Evolutionary conservation across 148 eudicot genomes (phyloP).

Genomic region (Chenopodium album): DNA sequence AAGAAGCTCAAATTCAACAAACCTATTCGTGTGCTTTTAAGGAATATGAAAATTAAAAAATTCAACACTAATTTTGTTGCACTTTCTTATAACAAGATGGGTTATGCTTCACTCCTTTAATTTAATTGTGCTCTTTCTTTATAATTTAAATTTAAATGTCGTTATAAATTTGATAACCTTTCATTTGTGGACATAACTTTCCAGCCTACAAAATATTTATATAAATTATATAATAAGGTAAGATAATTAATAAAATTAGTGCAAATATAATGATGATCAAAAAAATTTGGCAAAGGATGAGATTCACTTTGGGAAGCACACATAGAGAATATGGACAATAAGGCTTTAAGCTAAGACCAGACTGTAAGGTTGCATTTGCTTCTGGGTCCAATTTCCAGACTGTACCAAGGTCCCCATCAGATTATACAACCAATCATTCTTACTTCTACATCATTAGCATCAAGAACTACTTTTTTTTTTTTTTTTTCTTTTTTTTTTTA

Average conservation of each 20-base stretch:
- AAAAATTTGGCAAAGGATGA: conserved; percentile 15
- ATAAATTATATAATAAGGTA: background rate
- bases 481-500: too few relatives aligned
- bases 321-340: conserved; percentile 17
- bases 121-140: background rate
- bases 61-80: background rate
- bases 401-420: conserved; percentile 18
- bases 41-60: background rate
- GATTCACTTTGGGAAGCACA: conserved; percentile 22
- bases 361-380: conserved; percentile 20
- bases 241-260: background rate
- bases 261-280: background rate
- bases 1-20: background rate
- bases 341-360: conserved; percentile 24
- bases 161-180: too few relatives aligned
- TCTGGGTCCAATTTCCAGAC: conserved; percentile 30
- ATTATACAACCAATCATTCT: conserved; percentile 21
- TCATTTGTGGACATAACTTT: conserved; percentile 8
- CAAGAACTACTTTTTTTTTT: background rate
- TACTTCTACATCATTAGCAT: background rate
- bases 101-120: background rate
- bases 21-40: background rate
- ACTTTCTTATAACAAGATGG: conserved; percentile 23
- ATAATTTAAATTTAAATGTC: background rate
- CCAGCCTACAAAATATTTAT: conserved; percentile 9